Evolutionary conservation across 768 basidiomycete species (phyloP).

Genomic region (Boletus rubescentipes): DNA sequence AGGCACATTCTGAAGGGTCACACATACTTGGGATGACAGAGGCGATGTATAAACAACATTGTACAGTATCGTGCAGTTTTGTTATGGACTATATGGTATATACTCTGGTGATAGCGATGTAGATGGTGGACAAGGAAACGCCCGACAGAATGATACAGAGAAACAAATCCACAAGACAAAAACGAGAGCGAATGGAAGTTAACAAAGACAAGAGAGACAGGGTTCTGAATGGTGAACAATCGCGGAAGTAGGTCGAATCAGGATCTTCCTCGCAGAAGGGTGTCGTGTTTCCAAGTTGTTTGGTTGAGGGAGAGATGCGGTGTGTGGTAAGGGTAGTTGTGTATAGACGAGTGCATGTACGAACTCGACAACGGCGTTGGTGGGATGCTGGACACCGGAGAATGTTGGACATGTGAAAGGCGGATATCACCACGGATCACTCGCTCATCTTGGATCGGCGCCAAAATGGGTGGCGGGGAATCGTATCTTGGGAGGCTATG

Average conservation of each 20-base stretch:
- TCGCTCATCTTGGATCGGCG: conserved; percentile 50
- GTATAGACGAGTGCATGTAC: conserved; percentile 43
- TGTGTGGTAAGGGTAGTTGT: conserved; percentile 43
- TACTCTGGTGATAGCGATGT: conserved; percentile 28
- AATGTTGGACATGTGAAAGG: conserved; percentile 31
- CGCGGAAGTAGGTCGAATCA: conserved; percentile 6
- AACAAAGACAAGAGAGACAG: neutral
- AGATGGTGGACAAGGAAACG: conserved; percentile 5
- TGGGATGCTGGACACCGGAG: conserved; percentile 33
- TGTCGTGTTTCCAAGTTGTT: conserved; percentile 48
- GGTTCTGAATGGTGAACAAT: neutral
- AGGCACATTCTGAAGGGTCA: conserved; percentile 20
- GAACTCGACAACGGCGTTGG: conserved; percentile 31
- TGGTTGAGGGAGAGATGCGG: conserved; percentile 37
- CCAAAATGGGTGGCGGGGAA: conserved; percentile 55
- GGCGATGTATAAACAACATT: conserved; percentile 31
- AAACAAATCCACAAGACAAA: conserved; percentile 17
- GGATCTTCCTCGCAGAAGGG: conserved; percentile 37
- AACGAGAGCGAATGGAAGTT: conserved; percentile 7
- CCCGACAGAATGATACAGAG: conserved; percentile 24
- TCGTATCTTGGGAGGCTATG: conserved; percentile 39
- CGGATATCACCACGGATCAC: conserved; percentile 33
- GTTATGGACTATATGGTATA: conserved; percentile 32
- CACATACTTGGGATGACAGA: conserved; percentile 6
- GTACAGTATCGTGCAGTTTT: conserved; percentile 34